phyloP scores from a whole-genome alignment of 176 grass and related monocot genomes.

The Oryza glumipatula region DNA sequence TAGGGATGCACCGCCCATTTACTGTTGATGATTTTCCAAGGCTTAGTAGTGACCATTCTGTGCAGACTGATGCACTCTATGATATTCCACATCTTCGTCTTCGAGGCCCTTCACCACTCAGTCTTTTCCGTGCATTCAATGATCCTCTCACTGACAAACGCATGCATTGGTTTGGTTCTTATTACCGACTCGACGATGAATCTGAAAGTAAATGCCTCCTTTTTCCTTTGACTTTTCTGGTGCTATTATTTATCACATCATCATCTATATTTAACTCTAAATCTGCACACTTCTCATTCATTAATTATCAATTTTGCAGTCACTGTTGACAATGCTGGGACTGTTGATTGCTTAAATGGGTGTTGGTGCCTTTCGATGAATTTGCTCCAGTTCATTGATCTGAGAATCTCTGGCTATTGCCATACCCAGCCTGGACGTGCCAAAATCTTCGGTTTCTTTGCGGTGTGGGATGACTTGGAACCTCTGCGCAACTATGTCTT shows the following conservation, averaged over 20 bases:
- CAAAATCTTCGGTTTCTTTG: slow-evolving; percentile 46
- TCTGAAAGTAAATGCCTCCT: slow-evolving; percentile 35
- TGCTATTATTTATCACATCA: not conserved
- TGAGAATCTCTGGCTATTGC: slow-evolving; percentile 37
- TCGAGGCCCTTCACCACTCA: slow-evolving; percentile 19
- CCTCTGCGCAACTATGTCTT: slow-evolving; percentile 46
- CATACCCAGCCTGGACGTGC: slow-evolving; percentile 21
- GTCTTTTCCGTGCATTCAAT: slow-evolving; percentile 36
- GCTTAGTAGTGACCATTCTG: slow-evolving; percentile 27
- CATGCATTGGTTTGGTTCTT: not conserved
- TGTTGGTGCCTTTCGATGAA: not conserved
- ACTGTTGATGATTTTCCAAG: slow-evolving; percentile 33
- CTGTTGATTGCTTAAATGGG: slow-evolving; percentile 24
- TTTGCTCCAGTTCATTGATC: slow-evolving; percentile 31
- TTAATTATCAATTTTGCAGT: slow-evolving; percentile 25
- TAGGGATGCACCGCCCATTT: slow-evolving; percentile 19
- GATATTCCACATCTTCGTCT: not conserved
- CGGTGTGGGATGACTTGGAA: slow-evolving; percentile 8
- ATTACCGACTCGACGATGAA: slow-evolving; percentile 18
- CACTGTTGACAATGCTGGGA: not conserved
- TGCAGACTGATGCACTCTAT: not conserved
- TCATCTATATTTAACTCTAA: not conserved
- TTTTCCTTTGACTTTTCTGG: not conserved
- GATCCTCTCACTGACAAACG: not conserved
- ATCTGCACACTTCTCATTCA: not conserved